Evolutionary conservation across 768 basidiomycete species (phyloP).

Genomic region (Hericium rajendrae): DNA sequence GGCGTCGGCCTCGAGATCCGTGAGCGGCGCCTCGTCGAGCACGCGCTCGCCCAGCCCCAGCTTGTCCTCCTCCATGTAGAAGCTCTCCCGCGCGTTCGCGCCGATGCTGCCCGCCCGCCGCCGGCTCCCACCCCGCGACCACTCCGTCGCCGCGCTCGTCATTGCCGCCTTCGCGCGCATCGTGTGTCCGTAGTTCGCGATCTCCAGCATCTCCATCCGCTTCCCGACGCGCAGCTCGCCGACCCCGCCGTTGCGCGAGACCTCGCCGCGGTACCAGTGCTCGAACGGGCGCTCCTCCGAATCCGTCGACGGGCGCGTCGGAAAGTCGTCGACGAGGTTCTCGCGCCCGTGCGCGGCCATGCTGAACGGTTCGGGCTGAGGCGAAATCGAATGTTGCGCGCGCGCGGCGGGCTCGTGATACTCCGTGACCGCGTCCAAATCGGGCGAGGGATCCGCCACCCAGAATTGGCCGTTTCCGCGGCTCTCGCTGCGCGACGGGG

Average conservation of each 20-base stretch:
- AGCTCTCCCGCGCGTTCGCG: constrained; percentile 44
- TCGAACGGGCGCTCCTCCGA: constrained; percentile 80
- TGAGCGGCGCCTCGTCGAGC: constrained; percentile 65
- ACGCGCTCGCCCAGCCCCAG: constrained; percentile 37
- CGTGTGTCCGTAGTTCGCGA: constrained; percentile 73
- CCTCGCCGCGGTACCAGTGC: constrained; percentile 86
- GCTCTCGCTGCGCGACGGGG: constrained; percentile 21
- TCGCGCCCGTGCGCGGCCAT: constrained; percentile 36
- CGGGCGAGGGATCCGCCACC: background rate
- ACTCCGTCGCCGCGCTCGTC: constrained; percentile 17
- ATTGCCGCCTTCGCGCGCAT: constrained; percentile 12
- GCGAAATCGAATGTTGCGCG: constrained; percentile 18
- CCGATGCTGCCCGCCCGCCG: constrained; percentile 56
- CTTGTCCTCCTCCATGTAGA: constrained; percentile 57
- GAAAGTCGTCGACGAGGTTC: constrained; percentile 23
- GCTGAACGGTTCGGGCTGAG: constrained; percentile 45
- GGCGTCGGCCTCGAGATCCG: constrained; percentile 58
- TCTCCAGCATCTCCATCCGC: constrained; percentile 78
- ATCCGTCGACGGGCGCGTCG: constrained; percentile 50
- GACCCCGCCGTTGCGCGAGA: constrained; percentile 81
- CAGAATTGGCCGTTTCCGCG: constrained; percentile 13
- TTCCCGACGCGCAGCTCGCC: constrained; percentile 70
- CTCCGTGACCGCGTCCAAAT: constrained; percentile 6
- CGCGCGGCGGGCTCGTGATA: background rate
- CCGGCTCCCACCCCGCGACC: constrained; percentile 9